phyloP scores from a whole-genome alignment of 192 early-diverging fungal species.

The Backusella macrospora region DNA sequence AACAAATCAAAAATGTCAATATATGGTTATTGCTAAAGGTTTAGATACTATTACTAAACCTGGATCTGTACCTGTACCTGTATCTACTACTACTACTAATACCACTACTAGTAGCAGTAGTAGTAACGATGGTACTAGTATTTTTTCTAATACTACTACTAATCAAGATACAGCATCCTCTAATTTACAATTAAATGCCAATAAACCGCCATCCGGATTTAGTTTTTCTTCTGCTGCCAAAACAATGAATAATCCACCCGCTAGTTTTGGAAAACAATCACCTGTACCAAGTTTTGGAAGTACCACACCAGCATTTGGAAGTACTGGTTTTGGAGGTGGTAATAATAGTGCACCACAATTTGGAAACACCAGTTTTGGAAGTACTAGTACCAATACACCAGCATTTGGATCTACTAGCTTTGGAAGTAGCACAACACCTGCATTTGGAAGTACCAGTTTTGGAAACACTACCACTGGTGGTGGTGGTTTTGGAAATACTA shows the following conservation, averaged over 20 bases:
- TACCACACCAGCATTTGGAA: too few relatives aligned
- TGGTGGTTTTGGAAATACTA: neutral
- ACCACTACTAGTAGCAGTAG: neutral
- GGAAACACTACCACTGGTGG: neutral
- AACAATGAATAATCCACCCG: neutral
- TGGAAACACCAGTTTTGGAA: neutral
- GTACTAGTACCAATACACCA: too few relatives aligned
- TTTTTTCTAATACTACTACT: neutral
- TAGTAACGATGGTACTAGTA: neutral
- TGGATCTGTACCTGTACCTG: too few relatives aligned
- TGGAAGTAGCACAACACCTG: neutral
- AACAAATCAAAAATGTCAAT: slow-evolving; percentile 35
- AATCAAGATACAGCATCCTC: neutral
- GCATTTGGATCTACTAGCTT: too few relatives aligned
- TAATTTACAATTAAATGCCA: neutral
- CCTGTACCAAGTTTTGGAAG: too few relatives aligned
- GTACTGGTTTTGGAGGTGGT: too few relatives aligned
- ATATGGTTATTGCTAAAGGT: slow-evolving; percentile 47
- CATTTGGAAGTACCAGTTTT: too few relatives aligned
- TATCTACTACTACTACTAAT: neutral
- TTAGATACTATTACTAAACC: neutral
- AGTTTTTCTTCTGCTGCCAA: neutral
- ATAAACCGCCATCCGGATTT: neutral
- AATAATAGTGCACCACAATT: too few relatives aligned
- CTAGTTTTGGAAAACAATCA: neutral